Base-by-base conservation (phyloP, 2,329 filamentous ascomycete species). In the Aspergillus fischeri region DNA sequence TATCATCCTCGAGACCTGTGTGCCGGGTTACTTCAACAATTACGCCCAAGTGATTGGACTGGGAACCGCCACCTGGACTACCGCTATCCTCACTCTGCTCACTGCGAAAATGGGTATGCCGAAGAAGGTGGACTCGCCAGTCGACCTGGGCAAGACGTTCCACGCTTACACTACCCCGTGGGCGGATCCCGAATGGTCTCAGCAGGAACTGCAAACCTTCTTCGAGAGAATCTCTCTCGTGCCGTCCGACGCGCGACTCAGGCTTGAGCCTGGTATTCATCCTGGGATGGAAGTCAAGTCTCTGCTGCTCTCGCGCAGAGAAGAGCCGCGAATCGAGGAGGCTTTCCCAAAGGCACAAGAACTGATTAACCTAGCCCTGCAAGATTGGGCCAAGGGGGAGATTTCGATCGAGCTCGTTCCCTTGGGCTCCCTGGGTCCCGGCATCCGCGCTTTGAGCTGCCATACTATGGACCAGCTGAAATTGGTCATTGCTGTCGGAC, bases 11-110 rank as follows among this genome's bases (percentile, higher is more conserved):
- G 76, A 75, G 21, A 56, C 70, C 41, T 63, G 69, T n/a, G 51
- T 72, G 5, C 75, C 75, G 1, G 28, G 67, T 6, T 0, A 4
- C 0, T 82, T 79, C 56, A 52, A 67, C 2, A 8, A 28, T 28
- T 84, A 78, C 61, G 73, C 74, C 35, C 74, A 76, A 48, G 77
- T 82, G 14, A 77, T 82, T 57, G 76, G 78, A 2, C 72, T 84
- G 8, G 80, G 70, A 5, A 65, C 72, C 3, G 73, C 77, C 4
- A 83, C 81, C 7, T 83, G 82, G 82, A 80, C 73, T 14, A 76
- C 79, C 14, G 81, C 79, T 10, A 63, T 83, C 20, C 69, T 82
- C 3, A 78, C 79, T 0, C 68, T 83, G 27, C 71, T 73, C 52
- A 78, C 74, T 10, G 79, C 80, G 1, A 80, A 80, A 42, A 74